Evolutionary conservation across 352 stramenopile species (phyloP), one percentile per base, ranked within the genome.

Genomic region (Phytophthora sojae): DNA sequence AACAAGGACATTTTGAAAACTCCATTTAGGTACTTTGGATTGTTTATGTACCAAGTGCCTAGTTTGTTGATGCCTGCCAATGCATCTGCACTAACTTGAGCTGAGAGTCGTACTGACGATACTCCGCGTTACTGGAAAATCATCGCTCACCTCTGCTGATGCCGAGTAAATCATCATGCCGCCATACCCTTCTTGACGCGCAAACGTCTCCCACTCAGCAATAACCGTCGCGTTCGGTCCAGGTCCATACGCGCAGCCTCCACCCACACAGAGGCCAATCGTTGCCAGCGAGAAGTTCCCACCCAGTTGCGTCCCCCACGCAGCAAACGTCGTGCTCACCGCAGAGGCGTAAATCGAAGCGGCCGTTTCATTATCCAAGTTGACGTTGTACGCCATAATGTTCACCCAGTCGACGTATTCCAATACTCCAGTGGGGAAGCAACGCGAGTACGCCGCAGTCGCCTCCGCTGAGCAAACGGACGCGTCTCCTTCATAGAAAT

Each of bases 331-430:
- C 0, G 84, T 77, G 17, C 69, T 80, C 29, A 82, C 60, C 19
- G 88, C 88, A 1, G 77, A 69, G 2, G 74, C 76, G 30, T 95
- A 95, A 50, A 92, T 73, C 0, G 23, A 60, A 3, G 82, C 83
- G 4, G 87, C 87, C 0, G 58, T 74, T 1, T 44, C 59, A 5
- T 69, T 68, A 49, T 92, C 75, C 26, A 77, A 7, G 14, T 90
- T 79, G 45, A 92, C 81, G 59, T 95, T 95, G 76, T 95, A 95
- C 44, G 86, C 80, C 88, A 95, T 95, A 65, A 95, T 91, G 69
- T 95, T 92, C 45, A 95, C 68, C 85, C 86, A 93, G 68, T 93
- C 84, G 15, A 93, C 75, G 21, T 85, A 83, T 21, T 78, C 56
- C 21, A 93, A 57, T 3, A 92, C 69, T 29, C 57, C 65, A 3